Evolutionary conservation across 257 asterid species (phyloP), one percentile per base, ranked within the genome.

Genomic region (Cinchona pubescens): DNA sequence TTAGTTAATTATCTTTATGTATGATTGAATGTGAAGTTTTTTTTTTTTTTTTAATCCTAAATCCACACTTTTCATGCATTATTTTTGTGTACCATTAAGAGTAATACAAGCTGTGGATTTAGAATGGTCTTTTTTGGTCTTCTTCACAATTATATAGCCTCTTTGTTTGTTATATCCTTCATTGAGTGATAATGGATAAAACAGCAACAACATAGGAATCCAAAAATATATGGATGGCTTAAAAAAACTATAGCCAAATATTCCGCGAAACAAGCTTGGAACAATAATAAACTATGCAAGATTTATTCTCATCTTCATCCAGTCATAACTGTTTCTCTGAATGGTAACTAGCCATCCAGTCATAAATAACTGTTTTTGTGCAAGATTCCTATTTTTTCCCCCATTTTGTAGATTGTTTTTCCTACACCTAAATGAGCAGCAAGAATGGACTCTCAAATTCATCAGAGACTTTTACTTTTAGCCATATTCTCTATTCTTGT

Each of bases 361-460:
- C n/a, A n/a, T n/a, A n/a, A n/a, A n/a, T n/a, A n/a, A n/a, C n/a
- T n/a, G n/a, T n/a, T n/a, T n/a, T n/a, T n/a, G n/a, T n/a, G n/a
- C n/a, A n/a, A n/a, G n/a, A n/a, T n/a, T 46, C 53, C 76, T 64
- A 34, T 37, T 65, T 66, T 23, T 35, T 6, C 79, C 64, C 48
- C 35, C 38, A 64, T 34, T 49, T 29, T 23, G 59, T 37, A 29
- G 23, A 18, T 21, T 29, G 7, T 40, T 75, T 74, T 69, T 23
- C 25, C 49, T 38, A 10, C 53, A 32, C 51, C 56, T 2, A 29
- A 45, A 29, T 43, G 25, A 48, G 14, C 5, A 68, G 46, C 51
- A 46, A 72, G 45, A 48, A 82, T 82, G 85, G 70, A 49, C 37
- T 51, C 48, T 67, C 42, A 45, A 1, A 10, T 71, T 27, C 43